Conservation (phyloP, 2,329 filamentous ascomycete genomes). For the Arthrobotrys conoides region DNA sequence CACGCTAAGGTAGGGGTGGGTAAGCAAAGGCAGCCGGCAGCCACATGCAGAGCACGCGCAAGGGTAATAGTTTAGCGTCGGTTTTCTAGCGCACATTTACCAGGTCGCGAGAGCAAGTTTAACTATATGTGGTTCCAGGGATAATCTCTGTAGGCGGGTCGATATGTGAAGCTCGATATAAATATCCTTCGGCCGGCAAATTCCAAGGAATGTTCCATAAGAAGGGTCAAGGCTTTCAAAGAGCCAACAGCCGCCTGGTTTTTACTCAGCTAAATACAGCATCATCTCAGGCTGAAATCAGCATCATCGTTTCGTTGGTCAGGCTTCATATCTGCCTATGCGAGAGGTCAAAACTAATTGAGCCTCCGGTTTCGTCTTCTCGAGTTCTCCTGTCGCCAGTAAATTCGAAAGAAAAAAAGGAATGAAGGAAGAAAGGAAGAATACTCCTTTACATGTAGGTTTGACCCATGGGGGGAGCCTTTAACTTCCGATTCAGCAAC, state of each 20-base stretch:
- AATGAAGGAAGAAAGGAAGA: too few relatives aligned
- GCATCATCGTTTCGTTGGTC: slow-evolving; percentile 28
- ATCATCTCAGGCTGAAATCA: slow-evolving; percentile 48
- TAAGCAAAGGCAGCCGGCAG: slow-evolving; percentile 56
- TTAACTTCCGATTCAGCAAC: slow-evolving; percentile 51
- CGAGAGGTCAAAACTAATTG: slow-evolving; percentile 12
- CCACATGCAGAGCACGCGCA: slow-evolving; percentile 41
- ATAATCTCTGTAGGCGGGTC: slow-evolving; percentile 23
- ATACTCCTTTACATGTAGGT: slow-evolving; percentile 14
- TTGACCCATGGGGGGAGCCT: slow-evolving; percentile 9
- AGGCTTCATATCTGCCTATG: slow-evolving; percentile 35
- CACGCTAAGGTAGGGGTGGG: slow-evolving; percentile 51
- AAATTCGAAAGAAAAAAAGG: slow-evolving; percentile 35
- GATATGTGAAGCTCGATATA: slow-evolving; percentile 27
- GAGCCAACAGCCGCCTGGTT: slow-evolving; percentile 23
- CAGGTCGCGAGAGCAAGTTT: slow-evolving; percentile 46
- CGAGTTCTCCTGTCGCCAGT: slow-evolving; percentile 32
- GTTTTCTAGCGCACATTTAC: slow-evolving; percentile 41
- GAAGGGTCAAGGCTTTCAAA: slow-evolving; percentile 29
- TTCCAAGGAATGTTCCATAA: slow-evolving; percentile 54
- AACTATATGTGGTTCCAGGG: slow-evolving; percentile 26
- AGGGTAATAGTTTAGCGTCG: slow-evolving; percentile 19
- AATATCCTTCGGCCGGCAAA: slow-evolving; percentile 44
- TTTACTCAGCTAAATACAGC: slow-evolving; percentile 14
- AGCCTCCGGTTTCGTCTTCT: slow-evolving; percentile 34